These are phyloP conservation scores for Elsinoe ampelina DNA, from an alignment of 2,329 filamentous ascomycete species.

Conservation along the genomic window DNA sequence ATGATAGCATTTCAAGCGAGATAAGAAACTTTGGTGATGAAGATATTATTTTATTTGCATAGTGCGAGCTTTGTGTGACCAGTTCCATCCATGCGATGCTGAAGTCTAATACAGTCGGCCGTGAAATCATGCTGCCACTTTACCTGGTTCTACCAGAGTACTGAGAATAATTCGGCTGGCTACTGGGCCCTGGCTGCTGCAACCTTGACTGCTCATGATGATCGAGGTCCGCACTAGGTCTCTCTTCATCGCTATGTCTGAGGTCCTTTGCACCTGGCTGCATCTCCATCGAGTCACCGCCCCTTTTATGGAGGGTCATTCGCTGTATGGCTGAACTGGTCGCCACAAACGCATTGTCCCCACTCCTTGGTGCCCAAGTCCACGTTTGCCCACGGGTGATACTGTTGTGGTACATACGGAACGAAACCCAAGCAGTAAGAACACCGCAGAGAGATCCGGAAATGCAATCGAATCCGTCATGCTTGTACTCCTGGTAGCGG, in stretches of 20 bases:
- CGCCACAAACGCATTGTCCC: constrained; percentile 58
- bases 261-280: background rate
- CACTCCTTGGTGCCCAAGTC: constrained; percentile 74
- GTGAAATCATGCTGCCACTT: background rate
- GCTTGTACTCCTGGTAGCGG: constrained; percentile 79
- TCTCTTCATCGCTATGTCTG: constrained; percentile 8
- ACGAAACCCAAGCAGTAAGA: constrained; percentile 60
- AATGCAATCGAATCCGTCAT: constrained; percentile 87
- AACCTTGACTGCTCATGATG: constrained; percentile 5
- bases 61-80: background rate
- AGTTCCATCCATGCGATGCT: background rate
- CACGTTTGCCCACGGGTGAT: constrained; percentile 72
- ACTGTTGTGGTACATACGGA: constrained; percentile 78
- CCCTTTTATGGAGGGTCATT: constrained; percentile 1
- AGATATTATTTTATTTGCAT: background rate
- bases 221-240: constrained; percentile 9
- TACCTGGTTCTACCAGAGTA: constrained; percentile 7
- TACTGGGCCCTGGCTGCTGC: background rate
- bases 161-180: constrained; percentile 8
- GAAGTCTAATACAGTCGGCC: background rate
- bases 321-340: constrained; percentile 1
- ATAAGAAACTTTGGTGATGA: background rate
- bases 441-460: constrained; percentile 75
- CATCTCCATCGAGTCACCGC: constrained; percentile 7
- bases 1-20: background rate